Evolutionary conservation across 2,329 filamentous ascomycete genomes (phyloP).

Genomic region (Myriosclerotinia scirpicola): DNA sequence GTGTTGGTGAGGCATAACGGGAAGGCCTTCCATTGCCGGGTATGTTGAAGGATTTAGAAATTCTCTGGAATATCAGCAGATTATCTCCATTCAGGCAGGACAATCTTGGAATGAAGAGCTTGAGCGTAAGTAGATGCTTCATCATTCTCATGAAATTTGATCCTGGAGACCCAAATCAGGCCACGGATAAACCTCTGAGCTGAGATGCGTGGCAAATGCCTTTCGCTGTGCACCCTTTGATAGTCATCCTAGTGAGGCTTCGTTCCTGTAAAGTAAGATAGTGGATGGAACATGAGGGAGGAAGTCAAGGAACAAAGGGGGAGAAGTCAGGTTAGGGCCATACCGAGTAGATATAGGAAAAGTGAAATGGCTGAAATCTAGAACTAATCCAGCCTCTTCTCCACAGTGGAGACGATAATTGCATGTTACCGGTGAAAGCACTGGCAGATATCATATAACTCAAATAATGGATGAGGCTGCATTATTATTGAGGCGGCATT

Average conservation of each 20-base stretch:
- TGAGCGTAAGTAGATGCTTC: not conserved
- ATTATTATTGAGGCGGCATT: not conserved
- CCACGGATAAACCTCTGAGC: not conserved
- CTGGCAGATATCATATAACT: not conserved
- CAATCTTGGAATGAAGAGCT: not conserved
- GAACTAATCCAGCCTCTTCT: not conserved
- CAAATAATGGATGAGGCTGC: conserved; percentile 2
- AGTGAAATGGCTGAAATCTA: conserved; percentile 16
- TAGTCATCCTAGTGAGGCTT: not conserved
- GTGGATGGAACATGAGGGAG: not conserved
- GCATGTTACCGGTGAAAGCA: not conserved
- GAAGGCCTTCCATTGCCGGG: not conserved
- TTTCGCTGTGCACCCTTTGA: not conserved
- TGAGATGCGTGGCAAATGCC: conserved; percentile 3
- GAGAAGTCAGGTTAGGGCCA: not conserved
- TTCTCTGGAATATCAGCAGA: not conserved
- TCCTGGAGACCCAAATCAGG: conserved; percentile 14
- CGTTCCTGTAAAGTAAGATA: not conserved
- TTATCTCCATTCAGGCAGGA: not conserved
- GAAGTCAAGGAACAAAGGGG: not conserved
- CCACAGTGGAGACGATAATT: conserved; percentile 16
- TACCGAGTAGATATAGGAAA: not conserved
- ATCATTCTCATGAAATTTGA: conserved; percentile 2
- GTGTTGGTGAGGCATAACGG: not conserved
- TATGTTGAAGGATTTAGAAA: not conserved